These are phyloP conservation scores for Lasiodiplodia sp. DNA, from an alignment of 2,329 filamentous ascomycete genomes.

Conservation along the genomic window DNA sequence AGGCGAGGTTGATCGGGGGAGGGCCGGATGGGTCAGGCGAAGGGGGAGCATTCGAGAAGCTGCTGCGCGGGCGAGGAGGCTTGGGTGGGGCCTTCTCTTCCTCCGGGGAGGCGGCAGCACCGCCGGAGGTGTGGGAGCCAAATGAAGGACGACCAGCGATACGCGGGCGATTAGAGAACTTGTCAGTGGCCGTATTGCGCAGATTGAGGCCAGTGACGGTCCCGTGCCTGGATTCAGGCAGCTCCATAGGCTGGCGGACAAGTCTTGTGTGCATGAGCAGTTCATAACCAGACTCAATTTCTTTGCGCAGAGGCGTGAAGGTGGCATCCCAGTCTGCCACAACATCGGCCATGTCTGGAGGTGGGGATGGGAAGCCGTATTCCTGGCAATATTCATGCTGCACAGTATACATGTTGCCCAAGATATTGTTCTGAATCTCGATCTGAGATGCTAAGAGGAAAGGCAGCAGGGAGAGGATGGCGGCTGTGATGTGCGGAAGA, in stretches of 20 bases:
- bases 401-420: conserved; percentile 80
- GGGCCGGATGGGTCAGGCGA: conserved; percentile 21
- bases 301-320: conserved; percentile 69
- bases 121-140: conserved; percentile 17
- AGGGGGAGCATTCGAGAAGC: conserved; percentile 20
- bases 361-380: conserved; percentile 72
- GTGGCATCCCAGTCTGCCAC: conserved; percentile 69
- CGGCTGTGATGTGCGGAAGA: conserved; percentile 74
- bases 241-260: conserved; percentile 63
- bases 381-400: conserved; percentile 76
- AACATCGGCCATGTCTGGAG: conserved; percentile 76
- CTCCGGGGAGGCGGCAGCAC: not conserved
- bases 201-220: conserved; percentile 57
- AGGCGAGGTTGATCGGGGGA: conserved; percentile 33
- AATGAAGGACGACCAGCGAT: conserved; percentile 38
- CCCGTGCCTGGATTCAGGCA: conserved; percentile 54
- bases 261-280: conserved; percentile 73
- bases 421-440: conserved; percentile 77
- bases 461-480: conserved; percentile 77
- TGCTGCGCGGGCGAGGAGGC: conserved; percentile 23
- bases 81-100: conserved; percentile 25
- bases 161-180: conserved; percentile 37
- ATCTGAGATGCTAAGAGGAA: conserved; percentile 74
- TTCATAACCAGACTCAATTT: conserved; percentile 69
- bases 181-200: conserved; percentile 47